Base-by-base conservation (phyloP, 2,329 filamentous ascomycete genomes). In the Fusarium liriodendri region DNA sequence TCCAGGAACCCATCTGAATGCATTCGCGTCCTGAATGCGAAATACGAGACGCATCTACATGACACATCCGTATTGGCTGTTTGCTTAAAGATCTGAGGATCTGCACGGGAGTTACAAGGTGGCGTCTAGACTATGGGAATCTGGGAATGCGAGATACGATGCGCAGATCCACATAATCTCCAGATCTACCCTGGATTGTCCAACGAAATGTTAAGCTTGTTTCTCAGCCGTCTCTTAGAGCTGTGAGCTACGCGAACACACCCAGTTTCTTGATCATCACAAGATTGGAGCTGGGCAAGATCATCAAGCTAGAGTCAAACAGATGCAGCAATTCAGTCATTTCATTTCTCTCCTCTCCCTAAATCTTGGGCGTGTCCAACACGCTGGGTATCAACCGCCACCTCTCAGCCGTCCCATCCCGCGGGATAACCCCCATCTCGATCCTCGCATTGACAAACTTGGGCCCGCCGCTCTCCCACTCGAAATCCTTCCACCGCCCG, bases 401-500 rank as follows among this genome's bases (percentile, higher is more conserved):
- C 32, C 75, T 67, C 69, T 75, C 66, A 7, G 72, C 64, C 9
- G 73, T 69, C 38, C 54, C 80, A 67, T 83, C 81, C 11, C 74
- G 66, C 1, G 82, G 82, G 38, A 83, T 72, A 27, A 73, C 66
- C 1, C 81, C 82, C 71, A 77, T 78, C 18, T 65, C 69, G 20
- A 69, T 22, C 20, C 82, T 80, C 10, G 77, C 57, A 75, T 87
- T 87, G 6, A 84, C 81, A 69, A 85, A 89, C 0, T 75, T 80
- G 35, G 82, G 80, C 4, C 83, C 85, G 2, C 91, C 91, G 74
- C 90, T 92, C 40, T 86, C 84, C 92, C 92, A 94, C 5, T 87
- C 84, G 74, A 88, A 92, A 74, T 92, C 90, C 71, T 89, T 88
- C 87, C 91, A 93, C 22, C 85, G 76, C 0, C 89, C 91, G 20